These are phyloP conservation scores for Thinopyrum elongatum DNA, from an alignment of 176 grass and related monocot species.

Conservation along the genomic window DNA sequence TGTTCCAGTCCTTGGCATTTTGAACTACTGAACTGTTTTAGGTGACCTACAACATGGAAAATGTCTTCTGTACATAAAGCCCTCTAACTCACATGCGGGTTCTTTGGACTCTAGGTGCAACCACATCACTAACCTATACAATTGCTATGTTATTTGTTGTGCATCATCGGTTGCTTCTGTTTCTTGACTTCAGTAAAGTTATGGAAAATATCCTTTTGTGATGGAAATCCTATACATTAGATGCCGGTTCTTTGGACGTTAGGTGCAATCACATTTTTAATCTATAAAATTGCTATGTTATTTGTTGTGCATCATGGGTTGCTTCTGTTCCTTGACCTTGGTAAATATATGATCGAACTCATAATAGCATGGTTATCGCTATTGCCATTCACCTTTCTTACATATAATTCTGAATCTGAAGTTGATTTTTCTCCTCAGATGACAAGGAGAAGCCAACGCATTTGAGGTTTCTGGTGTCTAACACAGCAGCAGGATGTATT, in stretches of 20 bases:
- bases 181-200: background rate
- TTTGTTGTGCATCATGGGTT: background rate
- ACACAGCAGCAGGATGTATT: conserved; percentile 88
- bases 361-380: background rate
- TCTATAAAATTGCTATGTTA: background rate
- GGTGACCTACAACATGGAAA: no score
- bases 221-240: background rate
- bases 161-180: background rate
- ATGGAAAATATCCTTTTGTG: background rate
- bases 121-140: background rate
- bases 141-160: background rate
- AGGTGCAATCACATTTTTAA: background rate
- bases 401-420: conserved; percentile 1
- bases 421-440: conserved; percentile 16
- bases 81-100: background rate
- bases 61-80: no score
- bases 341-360: background rate
- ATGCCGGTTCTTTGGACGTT: no score
- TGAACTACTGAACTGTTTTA: no score
- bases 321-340: background rate
- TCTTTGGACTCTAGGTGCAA: background rate
- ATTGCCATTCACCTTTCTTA: background rate
- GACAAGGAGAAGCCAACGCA: conserved; percentile 86
- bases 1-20: background rate
- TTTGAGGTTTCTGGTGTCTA: conserved; percentile 86